Base-by-base conservation (phyloP, 2,329 filamentous ascomycete species). In the Hortaea werneckii region DNA sequence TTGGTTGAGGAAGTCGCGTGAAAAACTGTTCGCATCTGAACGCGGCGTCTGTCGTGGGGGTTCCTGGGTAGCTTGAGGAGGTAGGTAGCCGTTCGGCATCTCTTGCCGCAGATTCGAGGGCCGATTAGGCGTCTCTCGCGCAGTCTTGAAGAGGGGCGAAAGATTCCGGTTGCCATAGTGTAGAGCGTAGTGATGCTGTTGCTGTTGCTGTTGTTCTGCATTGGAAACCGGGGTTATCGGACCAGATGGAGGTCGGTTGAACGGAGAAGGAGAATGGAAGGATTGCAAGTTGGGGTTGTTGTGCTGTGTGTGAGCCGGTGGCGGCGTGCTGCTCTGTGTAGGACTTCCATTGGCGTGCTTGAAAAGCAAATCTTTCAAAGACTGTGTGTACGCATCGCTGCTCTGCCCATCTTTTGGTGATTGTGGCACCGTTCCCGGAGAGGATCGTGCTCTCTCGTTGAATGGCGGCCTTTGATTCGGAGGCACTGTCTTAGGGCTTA, bases 131-230 rank as follows among this genome's bases (percentile, higher is more conserved):
- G 66, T 63, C 37, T 71, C 67, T 45, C 68, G 66, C 10, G 67
- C 67, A 29, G 69, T 69, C 51, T 72, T 67, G 63, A 74, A 74
- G 26, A 74, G 50, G 4, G 69, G 69, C 3, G 70, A 72, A 30
- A 74, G 67, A 49, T 73, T 73, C 37, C 65, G 65, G 43, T 69
- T 69, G 40, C 71, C 71, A 50, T 71, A 71, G 46, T 65, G 63
- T 2, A 59, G 48, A n/a, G 57, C 49, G 42, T 55, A 55, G 38
- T 56, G 51, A 20, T 20, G 20, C 34, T 56, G 53, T 35, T 35
- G 32, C 32, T 35, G 32, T 26, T 54, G 50, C 29, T 55, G 52
- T 28, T 52, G 47, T 26, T 54, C 49, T 37, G 46, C 34, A 26
- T 60, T 57, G 29, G 58, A 38, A 7, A 42, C 37, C 30, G 58